A percentile compares a stretch with the other conserved stretches of the same genome.
These are phyloP conservation scores for Colletotrichum paranaense DNA, from an alignment of 2,329 filamentous ascomycete genomes.

Conservation along the genomic window DNA sequence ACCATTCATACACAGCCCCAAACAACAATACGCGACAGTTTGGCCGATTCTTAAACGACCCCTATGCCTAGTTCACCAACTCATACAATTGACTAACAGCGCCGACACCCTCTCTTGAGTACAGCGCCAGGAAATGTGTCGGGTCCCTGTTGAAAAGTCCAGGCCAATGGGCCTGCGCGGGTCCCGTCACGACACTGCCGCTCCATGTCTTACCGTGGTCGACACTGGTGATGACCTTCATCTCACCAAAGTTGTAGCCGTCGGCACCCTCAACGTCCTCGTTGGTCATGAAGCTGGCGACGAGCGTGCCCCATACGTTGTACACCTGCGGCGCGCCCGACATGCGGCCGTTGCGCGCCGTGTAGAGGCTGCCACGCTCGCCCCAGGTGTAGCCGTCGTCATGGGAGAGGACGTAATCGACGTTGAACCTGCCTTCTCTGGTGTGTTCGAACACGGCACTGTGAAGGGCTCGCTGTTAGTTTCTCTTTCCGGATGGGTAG, in stretches of 20 bases:
- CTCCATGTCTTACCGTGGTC: constrained; percentile 43
- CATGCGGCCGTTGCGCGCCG: constrained; percentile 44
- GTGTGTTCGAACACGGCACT: too few species aligned
- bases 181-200: constrained; percentile 39
- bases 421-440: constrained; percentile 25
- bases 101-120: constrained; percentile 41
- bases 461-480: too few species aligned
- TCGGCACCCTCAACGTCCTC: constrained; percentile 49
- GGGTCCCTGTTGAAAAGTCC: constrained; percentile 40
- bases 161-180: constrained; percentile 45
- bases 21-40: not conserved
- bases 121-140: constrained; percentile 42
- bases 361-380: constrained; percentile 50
- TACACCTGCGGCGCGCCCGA: constrained; percentile 49
- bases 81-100: constrained; percentile 39
- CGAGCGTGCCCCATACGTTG: constrained; percentile 53
- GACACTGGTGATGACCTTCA: constrained; percentile 45
- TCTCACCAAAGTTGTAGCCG: constrained; percentile 27
- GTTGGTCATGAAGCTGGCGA: constrained; percentile 57
- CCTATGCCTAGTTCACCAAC: not conserved
- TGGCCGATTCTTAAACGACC: too few species aligned
- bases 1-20: not conserved
- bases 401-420: constrained; percentile 50
- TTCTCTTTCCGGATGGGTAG: too few species aligned
- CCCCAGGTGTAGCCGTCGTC: constrained; percentile 57